Percentiles rank a stretch among this genome's conserved stretches.
These are phyloP conservation scores for Pseudopithomyces maydicus DNA, from an alignment of 2,329 filamentous ascomycete genomes.

Conservation along the genomic window DNA sequence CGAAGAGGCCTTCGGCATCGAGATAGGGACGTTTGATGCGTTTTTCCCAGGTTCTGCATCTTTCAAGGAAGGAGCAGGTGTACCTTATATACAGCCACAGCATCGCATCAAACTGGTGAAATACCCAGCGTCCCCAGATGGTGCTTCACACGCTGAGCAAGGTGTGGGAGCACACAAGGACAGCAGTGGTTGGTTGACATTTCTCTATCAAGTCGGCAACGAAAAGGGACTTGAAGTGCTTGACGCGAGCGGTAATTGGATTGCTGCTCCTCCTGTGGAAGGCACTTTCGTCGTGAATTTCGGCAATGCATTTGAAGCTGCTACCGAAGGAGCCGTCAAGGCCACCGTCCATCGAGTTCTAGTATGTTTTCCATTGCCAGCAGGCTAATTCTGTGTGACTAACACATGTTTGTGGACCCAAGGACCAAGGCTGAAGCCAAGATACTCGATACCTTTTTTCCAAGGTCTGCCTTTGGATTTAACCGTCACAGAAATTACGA, in stretches of 20 bases:
- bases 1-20: slow-evolving; percentile 59
- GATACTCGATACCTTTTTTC: slow-evolving; percentile 47
- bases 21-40: slow-evolving; percentile 54
- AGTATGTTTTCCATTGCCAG: slow-evolving; percentile 19
- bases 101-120: slow-evolving; percentile 65
- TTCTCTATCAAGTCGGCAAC: slow-evolving; percentile 64
- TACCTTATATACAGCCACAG: slow-evolving; percentile 45
- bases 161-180: slow-evolving; percentile 68
- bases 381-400: slow-evolving; percentile 45
- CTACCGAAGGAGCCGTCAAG: slow-evolving; percentile 59
- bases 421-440: slow-evolving; percentile 17
- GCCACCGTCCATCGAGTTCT: slow-evolving; percentile 54
- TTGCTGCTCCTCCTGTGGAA: slow-evolving; percentile 55
- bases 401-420: slow-evolving; percentile 47
- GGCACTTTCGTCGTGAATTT: slow-evolving; percentile 64
- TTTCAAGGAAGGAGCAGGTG: not conserved
- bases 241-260: slow-evolving; percentile 55
- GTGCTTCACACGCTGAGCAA: slow-evolving; percentile 41
- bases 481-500: slow-evolving; percentile 25
- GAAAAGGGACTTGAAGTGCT: slow-evolving; percentile 60
- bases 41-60: slow-evolving; percentile 55
- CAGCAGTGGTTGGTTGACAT: slow-evolving; percentile 68
- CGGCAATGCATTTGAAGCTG: slow-evolving; percentile 63
- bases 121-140: slow-evolving; percentile 46
- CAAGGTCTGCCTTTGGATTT: slow-evolving; percentile 34